Conservation (phyloP, 2,329 filamentous ascomycete genomes). For the Botrytis medusae region DNA sequence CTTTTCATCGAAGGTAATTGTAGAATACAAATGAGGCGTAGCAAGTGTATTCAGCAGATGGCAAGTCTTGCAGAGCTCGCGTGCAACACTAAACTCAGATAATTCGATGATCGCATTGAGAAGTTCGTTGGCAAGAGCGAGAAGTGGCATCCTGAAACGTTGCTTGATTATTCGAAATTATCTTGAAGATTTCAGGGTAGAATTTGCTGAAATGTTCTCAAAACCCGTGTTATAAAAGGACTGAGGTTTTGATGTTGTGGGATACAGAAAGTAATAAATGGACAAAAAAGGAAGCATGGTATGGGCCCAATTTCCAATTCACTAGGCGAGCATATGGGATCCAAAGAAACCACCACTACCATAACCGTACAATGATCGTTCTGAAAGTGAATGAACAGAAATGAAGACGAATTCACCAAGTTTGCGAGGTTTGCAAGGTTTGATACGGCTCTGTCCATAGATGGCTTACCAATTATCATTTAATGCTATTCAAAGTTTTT, state of each 20-base stretch:
- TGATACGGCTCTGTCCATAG: neutral
- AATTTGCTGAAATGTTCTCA: neutral
- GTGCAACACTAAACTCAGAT: slow-evolving; percentile 45
- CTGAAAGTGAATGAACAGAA: neutral
- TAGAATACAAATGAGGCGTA: neutral
- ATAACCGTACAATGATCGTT: neutral
- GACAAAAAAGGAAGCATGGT: too few relatives aligned
- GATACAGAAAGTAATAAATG: neutral
- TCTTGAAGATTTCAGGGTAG: too few relatives aligned
- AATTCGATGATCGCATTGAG: slow-evolving; percentile 45
- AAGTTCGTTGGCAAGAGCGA: slow-evolving; percentile 43
- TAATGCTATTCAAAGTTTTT: neutral
- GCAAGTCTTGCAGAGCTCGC: slow-evolving; percentile 42
- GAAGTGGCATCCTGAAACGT: slow-evolving; percentile 14
- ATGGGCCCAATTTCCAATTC: neutral
- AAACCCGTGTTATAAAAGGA: neutral
- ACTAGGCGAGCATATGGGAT: neutral
- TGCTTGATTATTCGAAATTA: neutral
- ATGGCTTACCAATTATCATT: neutral
- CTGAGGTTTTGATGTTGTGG: too few relatives aligned
- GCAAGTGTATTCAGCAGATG: neutral
- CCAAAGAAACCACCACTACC: neutral
- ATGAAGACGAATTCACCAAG: neutral
- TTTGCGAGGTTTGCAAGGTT: neutral
- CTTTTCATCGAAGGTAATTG: neutral